Evolutionary conservation across 345 rosid genomes (phyloP).

Genomic region (Pistacia integerrima): DNA sequence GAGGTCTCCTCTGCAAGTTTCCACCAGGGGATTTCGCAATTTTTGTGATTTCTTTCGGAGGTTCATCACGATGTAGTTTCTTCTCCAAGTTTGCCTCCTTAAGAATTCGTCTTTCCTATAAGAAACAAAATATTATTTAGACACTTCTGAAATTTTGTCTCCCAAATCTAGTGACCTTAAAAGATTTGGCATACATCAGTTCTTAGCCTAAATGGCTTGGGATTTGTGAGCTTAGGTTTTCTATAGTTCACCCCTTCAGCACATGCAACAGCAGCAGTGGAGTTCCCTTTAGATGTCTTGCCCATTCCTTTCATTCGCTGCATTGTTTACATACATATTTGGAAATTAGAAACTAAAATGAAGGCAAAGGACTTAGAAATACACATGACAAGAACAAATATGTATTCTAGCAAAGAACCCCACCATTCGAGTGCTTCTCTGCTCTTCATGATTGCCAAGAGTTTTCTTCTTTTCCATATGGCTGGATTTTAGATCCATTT

Average conservation of each 20-base stretch:
- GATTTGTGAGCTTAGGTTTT: conserved; percentile 83
- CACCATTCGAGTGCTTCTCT: conserved; percentile 46
- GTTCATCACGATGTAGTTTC: conserved; percentile 41
- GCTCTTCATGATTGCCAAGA: conserved; percentile 39
- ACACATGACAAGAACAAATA: neutral
- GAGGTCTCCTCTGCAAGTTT: conserved; percentile 34
- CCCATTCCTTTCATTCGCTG: conserved; percentile 43
- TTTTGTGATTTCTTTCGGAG: conserved; percentile 41
- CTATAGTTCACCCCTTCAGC: conserved; percentile 43
- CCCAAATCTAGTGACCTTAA: neutral
- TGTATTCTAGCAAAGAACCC: conserved; percentile 1
- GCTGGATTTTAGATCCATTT: conserved; percentile 19
- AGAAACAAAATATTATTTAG: conserved; percentile 19
- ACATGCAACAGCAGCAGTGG: conserved; percentile 23
- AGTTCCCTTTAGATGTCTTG: conserved; percentile 43
- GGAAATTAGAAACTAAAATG: conserved; percentile 20
- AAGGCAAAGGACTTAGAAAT: neutral
- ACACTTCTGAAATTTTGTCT: neutral
- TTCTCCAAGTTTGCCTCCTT: conserved; percentile 81
- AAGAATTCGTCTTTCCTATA: conserved; percentile 70
- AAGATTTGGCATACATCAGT: conserved; percentile 67
- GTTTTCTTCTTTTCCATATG: conserved; percentile 32
- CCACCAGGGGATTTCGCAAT: conserved; percentile 27
- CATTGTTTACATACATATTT: conserved; percentile 18
- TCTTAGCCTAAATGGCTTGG: conserved; percentile 94